A percentile compares a stretch with the other conserved stretches of the same genome.
phyloP scores from a whole-genome alignment of 1,284 basidiomycete species.

The Tilletia indica region DNA sequence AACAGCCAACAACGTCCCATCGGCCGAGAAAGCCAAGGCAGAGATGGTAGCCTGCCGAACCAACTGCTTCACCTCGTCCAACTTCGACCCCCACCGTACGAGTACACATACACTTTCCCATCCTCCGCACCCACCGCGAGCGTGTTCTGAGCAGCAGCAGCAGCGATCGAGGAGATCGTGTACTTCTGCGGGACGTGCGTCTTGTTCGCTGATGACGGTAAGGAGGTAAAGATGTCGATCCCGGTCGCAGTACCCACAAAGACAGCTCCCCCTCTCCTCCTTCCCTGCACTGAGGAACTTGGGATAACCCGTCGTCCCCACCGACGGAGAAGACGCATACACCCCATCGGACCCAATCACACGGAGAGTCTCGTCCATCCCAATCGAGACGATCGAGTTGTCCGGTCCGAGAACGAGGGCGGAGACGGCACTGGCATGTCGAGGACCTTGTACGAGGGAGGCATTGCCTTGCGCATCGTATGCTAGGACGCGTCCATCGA shows the following conservation, averaged over 20 bases:
- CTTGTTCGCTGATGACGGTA: conserved; percentile 27
- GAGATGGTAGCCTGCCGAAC: conserved; percentile 60
- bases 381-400: conserved; percentile 27
- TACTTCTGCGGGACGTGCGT: conserved; percentile 29
- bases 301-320: conserved; percentile 6
- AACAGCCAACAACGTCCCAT: conserved; percentile 70
- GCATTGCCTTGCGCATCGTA: conserved; percentile 59
- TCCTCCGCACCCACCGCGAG: conserved; percentile 71
- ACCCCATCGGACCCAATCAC: conserved; percentile 23
- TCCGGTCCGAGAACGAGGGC: conserved; percentile 59
- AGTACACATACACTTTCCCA: conserved; percentile 43
- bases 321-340: conserved; percentile 20
- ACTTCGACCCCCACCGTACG: conserved; percentile 17
- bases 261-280: conserved; percentile 50
- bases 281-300: conserved; percentile 25
- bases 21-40: conserved; percentile 75
- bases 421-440: conserved; percentile 72
- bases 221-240: conserved; percentile 63
- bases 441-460: conserved; percentile 61
- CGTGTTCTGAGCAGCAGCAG: conserved; percentile 58
- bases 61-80: conserved; percentile 13
- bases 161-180: conserved; percentile 59
- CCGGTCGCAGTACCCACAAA: conserved; percentile 70
- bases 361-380: conserved; percentile 43
- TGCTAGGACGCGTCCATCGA: conserved; percentile 75